Evolutionary conservation across 2,329 filamentous ascomycete species (phyloP).

Genomic region (Fusarium chaquense): DNA sequence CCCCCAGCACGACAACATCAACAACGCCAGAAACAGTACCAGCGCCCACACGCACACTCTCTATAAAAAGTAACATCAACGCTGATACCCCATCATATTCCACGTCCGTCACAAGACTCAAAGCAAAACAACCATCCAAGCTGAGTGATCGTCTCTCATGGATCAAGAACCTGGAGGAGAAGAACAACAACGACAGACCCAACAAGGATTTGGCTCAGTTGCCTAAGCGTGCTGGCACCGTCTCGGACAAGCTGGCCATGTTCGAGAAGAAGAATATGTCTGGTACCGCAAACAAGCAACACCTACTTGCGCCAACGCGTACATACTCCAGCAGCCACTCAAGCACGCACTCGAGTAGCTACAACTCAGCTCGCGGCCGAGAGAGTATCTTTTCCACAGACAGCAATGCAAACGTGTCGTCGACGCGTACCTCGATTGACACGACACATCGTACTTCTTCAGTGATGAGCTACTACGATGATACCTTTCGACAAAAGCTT

Average conservation of each 20-base stretch:
- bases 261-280: constrained; percentile 26
- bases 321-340: constrained; percentile 22
- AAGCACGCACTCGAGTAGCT: constrained; percentile 1
- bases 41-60: not conserved
- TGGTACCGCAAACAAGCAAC: not conserved
- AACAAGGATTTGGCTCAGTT: constrained; percentile 13
- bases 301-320: not conserved
- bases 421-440: constrained; percentile 22
- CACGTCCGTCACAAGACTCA: not conserved
- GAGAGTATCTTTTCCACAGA: constrained; percentile 27
- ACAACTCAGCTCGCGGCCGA: constrained; percentile 6
- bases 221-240: constrained; percentile 24
- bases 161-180: constrained; percentile 29
- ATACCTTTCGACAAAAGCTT: constrained; percentile 31
- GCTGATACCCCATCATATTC: constrained; percentile 4
- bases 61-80: not conserved
- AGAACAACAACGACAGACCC: not conserved
- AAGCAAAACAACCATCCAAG: constrained; percentile 20
- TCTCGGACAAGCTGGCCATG: constrained; percentile 33
- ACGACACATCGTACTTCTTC: constrained; percentile 15
- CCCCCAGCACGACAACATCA: not conserved
- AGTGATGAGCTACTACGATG: constrained; percentile 32
- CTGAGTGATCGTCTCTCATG: constrained; percentile 19
- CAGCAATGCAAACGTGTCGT: constrained; percentile 2
- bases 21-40: rapidly evolving